These are phyloP conservation scores for Candida rishiriensis DNA, from an alignment of 805 yeast genomes.

Conservation along the genomic window DNA sequence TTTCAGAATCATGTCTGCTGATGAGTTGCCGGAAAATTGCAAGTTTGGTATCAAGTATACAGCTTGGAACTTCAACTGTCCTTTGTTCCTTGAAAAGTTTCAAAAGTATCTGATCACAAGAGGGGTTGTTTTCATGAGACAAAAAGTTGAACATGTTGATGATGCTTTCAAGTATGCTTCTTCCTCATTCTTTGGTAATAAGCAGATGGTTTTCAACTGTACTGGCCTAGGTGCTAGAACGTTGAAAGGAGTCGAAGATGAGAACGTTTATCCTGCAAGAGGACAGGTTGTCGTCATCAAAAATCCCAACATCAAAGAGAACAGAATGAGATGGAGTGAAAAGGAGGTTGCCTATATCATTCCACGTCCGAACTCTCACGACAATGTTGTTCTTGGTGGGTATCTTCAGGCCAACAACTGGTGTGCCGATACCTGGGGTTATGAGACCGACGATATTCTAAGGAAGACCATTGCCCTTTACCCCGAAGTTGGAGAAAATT, in stretches of 20 bases:
- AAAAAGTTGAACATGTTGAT: conserved; percentile 46
- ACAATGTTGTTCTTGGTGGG: conserved; percentile 73
- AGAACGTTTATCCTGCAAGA: conserved; percentile 61
- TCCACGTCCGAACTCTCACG: conserved; percentile 64
- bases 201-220: conserved; percentile 64
- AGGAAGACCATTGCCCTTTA: conserved; percentile 46
- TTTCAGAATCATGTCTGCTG: conserved; percentile 32
- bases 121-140: conserved; percentile 51
- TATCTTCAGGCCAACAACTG: conserved; percentile 60
- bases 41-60: conserved; percentile 51
- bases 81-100: conserved; percentile 50
- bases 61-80: conserved; percentile 73
- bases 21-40: conserved; percentile 47
- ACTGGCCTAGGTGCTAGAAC: conserved; percentile 66
- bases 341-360: conserved; percentile 63
- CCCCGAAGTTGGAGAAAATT: conserved; percentile 43
- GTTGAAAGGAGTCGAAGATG: conserved; percentile 64
- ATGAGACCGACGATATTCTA: conserved; percentile 45
- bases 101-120: conserved; percentile 35
- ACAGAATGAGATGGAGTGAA: conserved; percentile 56
- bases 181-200: conserved; percentile 12
- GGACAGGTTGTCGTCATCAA: conserved; percentile 75
- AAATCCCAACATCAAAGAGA: conserved; percentile 64
- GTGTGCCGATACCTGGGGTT: conserved; percentile 49
- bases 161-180: conserved; percentile 41